Evolutionary conservation across 1,284 basidiomycete genomes (phyloP).

Genomic region (Vanrija pseudolonga): DNA sequence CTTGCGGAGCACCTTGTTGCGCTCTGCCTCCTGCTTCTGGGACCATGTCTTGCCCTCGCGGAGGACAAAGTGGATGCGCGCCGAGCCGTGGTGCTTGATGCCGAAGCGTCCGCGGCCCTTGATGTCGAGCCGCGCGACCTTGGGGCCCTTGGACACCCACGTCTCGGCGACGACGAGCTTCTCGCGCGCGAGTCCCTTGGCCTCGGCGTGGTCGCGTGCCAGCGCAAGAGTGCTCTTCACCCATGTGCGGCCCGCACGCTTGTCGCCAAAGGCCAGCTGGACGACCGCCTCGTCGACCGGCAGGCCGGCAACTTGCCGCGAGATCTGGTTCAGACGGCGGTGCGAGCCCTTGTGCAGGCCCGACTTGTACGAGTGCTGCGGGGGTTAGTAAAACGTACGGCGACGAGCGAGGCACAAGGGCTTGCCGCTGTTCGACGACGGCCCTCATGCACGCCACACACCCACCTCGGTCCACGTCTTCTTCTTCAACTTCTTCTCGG

Average conservation of each 20-base stretch:
- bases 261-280: constrained; percentile 93
- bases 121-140: constrained; percentile 69
- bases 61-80: constrained; percentile 73
- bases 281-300: constrained; percentile 91
- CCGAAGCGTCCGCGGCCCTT: constrained; percentile 81
- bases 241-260: constrained; percentile 70
- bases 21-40: constrained; percentile 62
- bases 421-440: no score
- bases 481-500: constrained; percentile 15
- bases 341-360: constrained; percentile 89
- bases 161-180: constrained; percentile 83
- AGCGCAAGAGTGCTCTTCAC: constrained; percentile 84
- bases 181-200: constrained; percentile 70
- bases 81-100: constrained; percentile 70
- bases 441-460: no score
- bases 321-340: constrained; percentile 84
- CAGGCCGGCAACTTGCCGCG: constrained; percentile 78
- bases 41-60: constrained; percentile 77
- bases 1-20: constrained; percentile 65
- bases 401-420: no score
- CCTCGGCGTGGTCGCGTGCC: constrained; percentile 80
- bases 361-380: constrained; percentile 54
- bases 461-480: constrained; percentile 29
- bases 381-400: not conserved
- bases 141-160: constrained; percentile 83